Base-by-base conservation (phyloP, 176 grass and related monocot species). In the Themeda triandra region DNA sequence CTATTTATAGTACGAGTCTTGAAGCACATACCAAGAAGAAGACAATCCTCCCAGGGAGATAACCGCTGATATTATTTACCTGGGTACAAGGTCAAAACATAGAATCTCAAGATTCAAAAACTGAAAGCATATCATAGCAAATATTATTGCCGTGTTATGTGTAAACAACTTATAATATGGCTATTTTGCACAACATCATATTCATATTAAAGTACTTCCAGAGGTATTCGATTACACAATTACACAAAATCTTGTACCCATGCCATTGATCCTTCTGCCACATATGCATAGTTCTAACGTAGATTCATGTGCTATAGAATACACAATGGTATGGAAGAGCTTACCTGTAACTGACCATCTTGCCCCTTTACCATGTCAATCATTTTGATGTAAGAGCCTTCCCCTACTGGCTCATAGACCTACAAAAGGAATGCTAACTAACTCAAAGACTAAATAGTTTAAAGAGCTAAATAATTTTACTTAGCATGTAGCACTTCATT, bases 351-450 rank as follows among this genome's bases (percentile, higher is more conserved):
- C 87, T 98, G 96, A 37, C 96, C 93, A 45, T 88, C 89, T 75
- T 95, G 86, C 64, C 96, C 96, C 80, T 85, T 96, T 83, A 91
- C 87, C 93, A 96, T 98, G 84, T 98, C 96, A 76, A 98, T 98
- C 93, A 98, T 98, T 98, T 98, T 98, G 69, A 98, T 96, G 76
- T 98, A 98, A 41, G 96, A 98, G 37, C 96, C 96, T 87, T 98
- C 96, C 45, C 92, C 79, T 32, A 98, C 96, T 59, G 93, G 91
- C 77, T 98, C 93, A 6, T 98, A 98, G 15, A 88, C 93, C 96
- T 98, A 65, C 41, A 87, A 27, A 45, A 85, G 67, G 18, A 69
- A 79, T 73, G 27, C 37, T 29, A 48, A 35, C 63, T 81, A 42
- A 79, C 85, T 89, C 15, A 76, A 76, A 76, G 39, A 79, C 15